Conservation (phyloP, 345 rosid genomes). For the Populus nigra region DNA sequence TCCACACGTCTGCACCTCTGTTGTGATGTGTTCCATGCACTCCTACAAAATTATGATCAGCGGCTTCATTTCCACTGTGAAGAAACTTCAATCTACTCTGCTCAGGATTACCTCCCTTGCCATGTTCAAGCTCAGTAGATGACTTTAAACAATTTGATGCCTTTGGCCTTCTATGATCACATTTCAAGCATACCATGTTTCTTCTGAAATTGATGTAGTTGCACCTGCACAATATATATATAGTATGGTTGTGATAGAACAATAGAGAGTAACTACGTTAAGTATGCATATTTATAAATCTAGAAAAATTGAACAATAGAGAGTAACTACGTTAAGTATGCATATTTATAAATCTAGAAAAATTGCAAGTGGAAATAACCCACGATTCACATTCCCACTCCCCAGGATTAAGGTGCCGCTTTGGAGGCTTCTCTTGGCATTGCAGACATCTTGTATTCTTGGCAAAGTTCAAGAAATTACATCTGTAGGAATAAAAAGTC, state of each 20-base stretch:
- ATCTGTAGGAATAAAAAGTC: conserved; percentile 40
- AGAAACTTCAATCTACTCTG: not conserved
- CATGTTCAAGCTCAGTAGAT: conserved; percentile 14
- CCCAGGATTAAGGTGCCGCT: conserved; percentile 78
- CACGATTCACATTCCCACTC: conserved; percentile 98
- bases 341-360: not conserved
- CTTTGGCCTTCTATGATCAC: conserved; percentile 74
- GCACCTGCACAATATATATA: conserved; percentile 44
- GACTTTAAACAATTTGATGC: conserved; percentile 30
- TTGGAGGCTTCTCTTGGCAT: conserved; percentile 75
- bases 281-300: not conserved
- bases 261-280: not conserved
- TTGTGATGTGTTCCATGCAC: conserved; percentile 11
- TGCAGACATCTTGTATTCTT: conserved; percentile 74
- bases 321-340: not conserved
- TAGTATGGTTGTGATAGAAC: not conserved
- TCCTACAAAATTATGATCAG: not conserved
- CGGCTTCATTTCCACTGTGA: not conserved
- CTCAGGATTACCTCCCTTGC: conserved; percentile 2
- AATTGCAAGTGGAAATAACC: conserved; percentile 30
- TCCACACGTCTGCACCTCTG: conserved; percentile 41
- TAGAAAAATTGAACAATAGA: not conserved
- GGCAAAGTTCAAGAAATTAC: conserved; percentile 80
- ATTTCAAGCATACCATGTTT: conserved; percentile 76
- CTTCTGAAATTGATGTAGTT: conserved; percentile 78